These are phyloP conservation scores for Erigeron philadelphicus DNA, from an alignment of 140 eudicot genomes.

Conservation along the genomic window DNA sequence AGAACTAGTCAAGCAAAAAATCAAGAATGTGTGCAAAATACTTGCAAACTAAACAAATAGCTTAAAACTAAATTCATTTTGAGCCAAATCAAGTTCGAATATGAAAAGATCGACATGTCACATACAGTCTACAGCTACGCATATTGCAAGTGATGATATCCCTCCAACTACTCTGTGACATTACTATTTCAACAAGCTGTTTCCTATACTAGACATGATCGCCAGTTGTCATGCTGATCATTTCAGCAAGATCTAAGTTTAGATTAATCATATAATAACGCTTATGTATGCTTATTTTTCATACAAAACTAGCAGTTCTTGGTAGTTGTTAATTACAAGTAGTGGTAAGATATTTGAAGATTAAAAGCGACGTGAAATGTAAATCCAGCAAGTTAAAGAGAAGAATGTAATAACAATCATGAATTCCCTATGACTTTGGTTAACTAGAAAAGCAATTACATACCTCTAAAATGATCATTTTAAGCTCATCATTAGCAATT, in stretches of 20 bases:
- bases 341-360: not conserved
- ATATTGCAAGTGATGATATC: too few species aligned
- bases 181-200: not conserved
- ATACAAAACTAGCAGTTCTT: not conserved
- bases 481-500: slow-evolving; percentile 40
- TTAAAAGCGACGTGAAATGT: not conserved
- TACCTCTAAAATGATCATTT: slow-evolving; percentile 45
- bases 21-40: not conserved
- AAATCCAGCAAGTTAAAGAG: not conserved
- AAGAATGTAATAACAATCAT: slow-evolving; percentile 5
- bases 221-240: not conserved
- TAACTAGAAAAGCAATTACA: slow-evolving; percentile 18
- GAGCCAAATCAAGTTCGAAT: too few species aligned
- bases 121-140: too few species aligned
- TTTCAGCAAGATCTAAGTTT: not conserved
- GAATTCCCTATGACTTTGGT: not conserved
- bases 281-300: slow-evolving; percentile 4
- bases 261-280: not conserved
- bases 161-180: not conserved
- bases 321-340: slow-evolving; percentile 4
- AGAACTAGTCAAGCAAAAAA: not conserved
- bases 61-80: not conserved
- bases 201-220: slow-evolving; percentile 11
- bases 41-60: not conserved
- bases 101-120: too few species aligned